Evolutionary conservation across 2,329 filamentous ascomycete species (phyloP).

Genomic region (Aspergillus hortae): DNA sequence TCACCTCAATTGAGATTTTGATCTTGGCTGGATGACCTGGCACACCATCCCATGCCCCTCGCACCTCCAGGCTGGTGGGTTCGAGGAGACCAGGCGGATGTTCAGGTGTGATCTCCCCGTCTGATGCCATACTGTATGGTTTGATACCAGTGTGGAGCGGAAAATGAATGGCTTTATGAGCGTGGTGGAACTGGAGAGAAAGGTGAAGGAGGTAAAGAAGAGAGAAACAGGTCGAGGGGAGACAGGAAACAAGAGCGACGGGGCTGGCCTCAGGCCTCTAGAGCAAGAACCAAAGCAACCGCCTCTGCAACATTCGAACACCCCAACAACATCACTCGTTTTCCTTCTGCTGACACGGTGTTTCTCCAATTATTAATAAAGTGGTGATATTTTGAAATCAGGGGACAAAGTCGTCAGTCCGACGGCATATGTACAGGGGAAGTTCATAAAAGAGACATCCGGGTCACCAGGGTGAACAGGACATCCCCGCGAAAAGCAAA

Average conservation of each 20-base stretch:
- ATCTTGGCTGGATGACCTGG: conserved; percentile 20
- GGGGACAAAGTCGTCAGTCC: neutral
- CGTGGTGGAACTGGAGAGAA: neutral
- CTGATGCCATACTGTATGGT: neutral
- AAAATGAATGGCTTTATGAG: neutral
- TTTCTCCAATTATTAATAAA: neutral
- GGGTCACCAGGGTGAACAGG: neutral
- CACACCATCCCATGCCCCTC: conserved; percentile 30
- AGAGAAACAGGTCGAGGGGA: neutral
- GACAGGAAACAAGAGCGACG: neutral
- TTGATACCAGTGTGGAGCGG: neutral
- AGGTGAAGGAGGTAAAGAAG: neutral
- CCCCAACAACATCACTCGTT: too few relatives aligned
- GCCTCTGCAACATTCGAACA: too few relatives aligned
- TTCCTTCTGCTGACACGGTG: too few relatives aligned
- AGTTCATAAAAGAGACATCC: conserved; percentile 8
- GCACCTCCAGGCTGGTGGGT: conserved; percentile 21
- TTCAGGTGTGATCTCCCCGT: neutral
- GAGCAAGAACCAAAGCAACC: neutral
- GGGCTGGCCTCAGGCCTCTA: neutral
- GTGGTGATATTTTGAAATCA: neutral
- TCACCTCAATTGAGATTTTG: conserved; percentile 30
- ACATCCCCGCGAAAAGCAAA: conserved; percentile 6
- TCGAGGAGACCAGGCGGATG: conserved; percentile 20
- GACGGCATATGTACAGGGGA: conserved; percentile 28